Percentiles rank a stretch among this genome's conserved stretches.
These are phyloP conservation scores for Cephalotrichum gorgonifer DNA, from an alignment of 2,329 filamentous ascomycete species.

Conservation along the genomic window DNA sequence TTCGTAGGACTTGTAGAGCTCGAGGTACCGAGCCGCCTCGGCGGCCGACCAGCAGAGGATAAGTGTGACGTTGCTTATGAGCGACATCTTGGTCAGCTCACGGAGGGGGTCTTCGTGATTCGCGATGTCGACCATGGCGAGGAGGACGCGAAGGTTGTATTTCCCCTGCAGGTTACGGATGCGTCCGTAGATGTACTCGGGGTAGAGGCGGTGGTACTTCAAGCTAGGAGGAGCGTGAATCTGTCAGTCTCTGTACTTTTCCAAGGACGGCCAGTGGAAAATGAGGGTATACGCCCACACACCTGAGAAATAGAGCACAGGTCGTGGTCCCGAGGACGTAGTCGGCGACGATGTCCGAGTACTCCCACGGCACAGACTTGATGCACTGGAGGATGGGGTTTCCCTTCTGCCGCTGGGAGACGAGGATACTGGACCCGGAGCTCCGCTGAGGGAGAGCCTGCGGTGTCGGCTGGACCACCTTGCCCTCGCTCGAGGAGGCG, in stretches of 20 bases:
- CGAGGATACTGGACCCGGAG: constrained; percentile 68
- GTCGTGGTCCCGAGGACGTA: constrained; percentile 82
- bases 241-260: not conserved
- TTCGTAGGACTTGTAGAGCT: constrained; percentile 91
- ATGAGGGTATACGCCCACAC: constrained; percentile 5
- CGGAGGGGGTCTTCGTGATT: constrained; percentile 86
- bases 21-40: constrained; percentile 87
- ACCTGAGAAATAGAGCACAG: constrained; percentile 79
- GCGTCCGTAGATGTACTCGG: constrained; percentile 93
- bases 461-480: constrained; percentile 77
- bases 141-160: constrained; percentile 76
- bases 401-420: constrained; percentile 86
- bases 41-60: constrained; percentile 91
- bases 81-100: constrained; percentile 82
- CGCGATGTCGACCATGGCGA: constrained; percentile 88
- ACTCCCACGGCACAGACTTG: constrained; percentile 83
- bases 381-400: constrained; percentile 85
- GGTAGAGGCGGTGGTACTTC: constrained; percentile 94
- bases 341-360: constrained; percentile 91
- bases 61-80: constrained; percentile 87
- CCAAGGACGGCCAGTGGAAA: not conserved
- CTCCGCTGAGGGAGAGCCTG: constrained; percentile 63
- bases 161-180: constrained; percentile 76
- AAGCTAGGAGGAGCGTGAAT: constrained; percentile 41
- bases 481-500: constrained; percentile 29